Percentiles rank a stretch among this genome's conserved stretches.
phyloP scores from a whole-genome alignment of 306 rosid genomes.

The Medicago truncatula region DNA sequence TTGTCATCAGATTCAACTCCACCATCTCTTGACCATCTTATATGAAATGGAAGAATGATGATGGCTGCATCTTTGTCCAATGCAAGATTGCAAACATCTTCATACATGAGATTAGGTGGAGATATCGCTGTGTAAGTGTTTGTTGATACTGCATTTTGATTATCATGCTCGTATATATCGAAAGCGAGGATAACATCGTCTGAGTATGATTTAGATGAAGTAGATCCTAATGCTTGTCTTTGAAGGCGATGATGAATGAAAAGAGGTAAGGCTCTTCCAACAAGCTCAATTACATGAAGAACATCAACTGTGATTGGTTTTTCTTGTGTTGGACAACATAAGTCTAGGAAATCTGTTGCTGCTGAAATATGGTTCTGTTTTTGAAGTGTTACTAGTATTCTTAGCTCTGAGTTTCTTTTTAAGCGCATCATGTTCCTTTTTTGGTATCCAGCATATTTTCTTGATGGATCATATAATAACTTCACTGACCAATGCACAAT shows the following conservation, averaged over 20 bases:
- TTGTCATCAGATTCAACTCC: neutral
- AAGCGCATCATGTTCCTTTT: conserved; percentile 46
- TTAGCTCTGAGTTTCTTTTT: conserved; percentile 43
- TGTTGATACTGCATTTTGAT: conserved; percentile 17
- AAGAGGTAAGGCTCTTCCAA: conserved; percentile 54
- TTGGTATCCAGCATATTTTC: conserved; percentile 55
- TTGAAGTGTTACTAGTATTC: conserved; percentile 46
- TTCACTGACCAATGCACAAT: conserved; percentile 49
- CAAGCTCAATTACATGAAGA: conserved; percentile 57
- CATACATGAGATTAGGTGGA: conserved; percentile 51
- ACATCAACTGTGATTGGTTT: conserved; percentile 47
- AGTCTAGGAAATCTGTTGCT: conserved; percentile 44
- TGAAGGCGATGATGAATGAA: conserved; percentile 52
- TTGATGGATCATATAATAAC: conserved; percentile 56
- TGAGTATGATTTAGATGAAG: conserved; percentile 46
- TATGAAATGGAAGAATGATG: conserved; percentile 62
- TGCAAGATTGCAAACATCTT: conserved; percentile 59
- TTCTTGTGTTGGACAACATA: conserved; percentile 48
- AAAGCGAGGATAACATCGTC: conserved; percentile 52
- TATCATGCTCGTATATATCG: conserved; percentile 43
- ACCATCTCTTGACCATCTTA: conserved; percentile 54
- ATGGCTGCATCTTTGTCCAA: conserved; percentile 55
- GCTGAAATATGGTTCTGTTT: conserved; percentile 46
- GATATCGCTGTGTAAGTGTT: conserved; percentile 62
- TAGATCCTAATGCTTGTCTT: neutral